Conservation (phyloP, 2,329 filamentous ascomycete species). For the Colletotrichum sp. region DNA sequence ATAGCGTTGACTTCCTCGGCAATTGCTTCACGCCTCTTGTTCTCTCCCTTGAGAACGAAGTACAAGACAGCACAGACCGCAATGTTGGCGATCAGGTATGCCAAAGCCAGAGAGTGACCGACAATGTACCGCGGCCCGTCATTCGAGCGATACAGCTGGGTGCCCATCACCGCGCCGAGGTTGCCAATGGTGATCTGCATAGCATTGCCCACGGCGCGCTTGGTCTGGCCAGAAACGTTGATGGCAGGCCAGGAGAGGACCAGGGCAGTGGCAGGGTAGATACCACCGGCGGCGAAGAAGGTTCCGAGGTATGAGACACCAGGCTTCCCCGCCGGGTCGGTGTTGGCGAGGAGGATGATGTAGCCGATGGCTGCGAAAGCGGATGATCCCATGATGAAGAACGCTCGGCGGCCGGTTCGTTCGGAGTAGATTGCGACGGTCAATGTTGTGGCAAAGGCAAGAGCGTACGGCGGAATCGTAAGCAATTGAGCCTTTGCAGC, state of each 20-base stretch:
- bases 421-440: conserved; percentile 66
- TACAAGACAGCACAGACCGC: conserved; percentile 58
- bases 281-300: conserved; percentile 69
- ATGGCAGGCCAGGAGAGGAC: conserved; percentile 74
- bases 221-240: conserved; percentile 74
- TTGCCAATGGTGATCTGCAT: conserved; percentile 78
- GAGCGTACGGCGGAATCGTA: conserved; percentile 68
- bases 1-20: conserved; percentile 51
- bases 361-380: conserved; percentile 67
- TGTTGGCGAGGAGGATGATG: conserved; percentile 61
- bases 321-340: conserved; percentile 48
- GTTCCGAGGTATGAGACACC: conserved; percentile 66
- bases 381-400: conserved; percentile 67
- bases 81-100: conserved; percentile 65
- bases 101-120: conserved; percentile 71
- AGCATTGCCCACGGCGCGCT: conserved; percentile 70
- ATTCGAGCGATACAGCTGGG: conserved; percentile 68
- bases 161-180: conserved; percentile 70
- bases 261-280: conserved; percentile 69
- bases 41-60: conserved; percentile 61
- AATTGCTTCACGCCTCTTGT: conserved; percentile 52
- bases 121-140: conserved; percentile 68
- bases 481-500: conserved; percentile 61
- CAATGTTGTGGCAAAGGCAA: conserved; percentile 66
- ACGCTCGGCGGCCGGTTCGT: conserved; percentile 57